These are phyloP conservation scores for Penium margaritaceum DNA, from an alignment of 139 green algal species.

Conservation along the genomic window DNA sequence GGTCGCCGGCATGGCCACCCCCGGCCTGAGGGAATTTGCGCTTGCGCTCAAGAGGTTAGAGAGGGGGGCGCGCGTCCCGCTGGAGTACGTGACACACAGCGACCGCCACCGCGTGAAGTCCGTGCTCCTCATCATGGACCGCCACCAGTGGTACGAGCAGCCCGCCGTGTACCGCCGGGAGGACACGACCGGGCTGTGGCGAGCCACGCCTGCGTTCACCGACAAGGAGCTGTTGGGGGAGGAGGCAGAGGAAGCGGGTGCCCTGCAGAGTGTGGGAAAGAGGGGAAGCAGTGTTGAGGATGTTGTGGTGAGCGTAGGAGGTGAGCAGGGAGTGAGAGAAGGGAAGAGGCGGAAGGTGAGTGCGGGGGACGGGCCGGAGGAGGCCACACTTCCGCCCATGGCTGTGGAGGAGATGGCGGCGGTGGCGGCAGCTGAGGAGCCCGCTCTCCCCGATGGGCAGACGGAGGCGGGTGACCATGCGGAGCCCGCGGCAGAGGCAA, in stretches of 20 bases:
- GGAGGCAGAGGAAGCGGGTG: too few species aligned
- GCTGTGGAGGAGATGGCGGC: too few species aligned
- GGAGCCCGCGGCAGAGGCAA: too few species aligned
- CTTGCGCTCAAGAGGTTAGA: slow-evolving; percentile 45
- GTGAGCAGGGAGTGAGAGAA: not conserved
- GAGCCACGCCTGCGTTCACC: not conserved
- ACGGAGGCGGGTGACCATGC: too few species aligned
- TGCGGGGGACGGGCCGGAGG: too few species aligned
- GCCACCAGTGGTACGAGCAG: slow-evolving; percentile 65
- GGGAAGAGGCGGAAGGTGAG: too few species aligned
- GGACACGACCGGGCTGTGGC: slow-evolving; percentile 54
- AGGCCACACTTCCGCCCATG: too few species aligned
- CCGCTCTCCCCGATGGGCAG: too few species aligned
- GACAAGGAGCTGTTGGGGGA: too few species aligned
- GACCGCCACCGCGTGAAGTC: slow-evolving; percentile 46
- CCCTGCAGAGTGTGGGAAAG: too few species aligned
- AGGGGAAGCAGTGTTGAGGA: too few species aligned
- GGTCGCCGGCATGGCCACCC: slow-evolving; percentile 59
- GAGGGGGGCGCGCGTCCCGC: slow-evolving; percentile 52
- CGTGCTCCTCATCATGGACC: slow-evolving; percentile 20
- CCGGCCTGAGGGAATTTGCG: slow-evolving; percentile 53
- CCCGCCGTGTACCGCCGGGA: slow-evolving; percentile 65
- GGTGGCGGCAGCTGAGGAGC: too few species aligned
- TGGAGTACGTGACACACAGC: slow-evolving; percentile 66
- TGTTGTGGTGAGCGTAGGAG: not conserved